A percentile compares a stretch with the other conserved stretches of the same genome.
These are phyloP conservation scores for Ogataea paraovalis DNA, from an alignment of 805 yeast species.

Conservation along the genomic window DNA sequence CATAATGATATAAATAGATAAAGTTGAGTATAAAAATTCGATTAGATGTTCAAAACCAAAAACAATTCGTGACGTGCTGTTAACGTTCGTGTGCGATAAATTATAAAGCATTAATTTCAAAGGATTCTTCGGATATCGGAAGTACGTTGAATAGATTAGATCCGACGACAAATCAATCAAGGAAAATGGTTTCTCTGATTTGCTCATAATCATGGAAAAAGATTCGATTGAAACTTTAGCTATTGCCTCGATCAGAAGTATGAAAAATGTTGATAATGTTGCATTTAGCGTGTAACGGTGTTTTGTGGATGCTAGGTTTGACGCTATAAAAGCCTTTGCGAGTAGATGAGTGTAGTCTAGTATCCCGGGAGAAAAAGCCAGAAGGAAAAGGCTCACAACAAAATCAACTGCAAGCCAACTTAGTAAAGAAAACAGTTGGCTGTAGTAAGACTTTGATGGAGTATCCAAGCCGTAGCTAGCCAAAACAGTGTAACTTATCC, in stretches of 20 bases:
- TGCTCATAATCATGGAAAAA: slow-evolving; percentile 2
- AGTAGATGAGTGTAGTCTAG: slow-evolving; percentile 26
- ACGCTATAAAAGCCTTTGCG: slow-evolving; percentile 33
- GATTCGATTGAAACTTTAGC: slow-evolving; percentile 1
- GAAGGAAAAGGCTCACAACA: slow-evolving; percentile 13
- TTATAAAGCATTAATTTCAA: slow-evolving; percentile 19
- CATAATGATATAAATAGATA: slow-evolving; percentile 30
- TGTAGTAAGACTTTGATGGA: slow-evolving; percentile 1
- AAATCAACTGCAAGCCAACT: slow-evolving; percentile 17
- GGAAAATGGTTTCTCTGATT: slow-evolving; percentile 1
- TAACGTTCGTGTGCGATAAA: slow-evolving; percentile 17
- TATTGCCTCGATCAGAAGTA: slow-evolving; percentile 16
- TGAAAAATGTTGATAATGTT: slow-evolving; percentile 19
- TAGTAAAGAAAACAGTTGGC: background rate
- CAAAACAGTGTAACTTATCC: background rate
- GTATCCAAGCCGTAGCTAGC: background rate
- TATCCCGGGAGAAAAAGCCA: slow-evolving; percentile 21
- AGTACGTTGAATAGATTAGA: slow-evolving; percentile 10
- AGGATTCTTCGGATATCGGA: slow-evolving; percentile 20
- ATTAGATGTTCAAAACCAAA: slow-evolving; percentile 26
- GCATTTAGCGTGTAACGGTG: slow-evolving; percentile 29
- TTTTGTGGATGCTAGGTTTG: slow-evolving; percentile 29
- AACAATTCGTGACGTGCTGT: slow-evolving; percentile 12
- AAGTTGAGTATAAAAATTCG: slow-evolving; percentile 25
- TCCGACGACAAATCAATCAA: slow-evolving; percentile 5